Percentiles rank a stretch among this genome's conserved stretches.
Evolutionary conservation across 129 eudicot species (phyloP).

Genomic region (Flaveria bidentis): DNA sequence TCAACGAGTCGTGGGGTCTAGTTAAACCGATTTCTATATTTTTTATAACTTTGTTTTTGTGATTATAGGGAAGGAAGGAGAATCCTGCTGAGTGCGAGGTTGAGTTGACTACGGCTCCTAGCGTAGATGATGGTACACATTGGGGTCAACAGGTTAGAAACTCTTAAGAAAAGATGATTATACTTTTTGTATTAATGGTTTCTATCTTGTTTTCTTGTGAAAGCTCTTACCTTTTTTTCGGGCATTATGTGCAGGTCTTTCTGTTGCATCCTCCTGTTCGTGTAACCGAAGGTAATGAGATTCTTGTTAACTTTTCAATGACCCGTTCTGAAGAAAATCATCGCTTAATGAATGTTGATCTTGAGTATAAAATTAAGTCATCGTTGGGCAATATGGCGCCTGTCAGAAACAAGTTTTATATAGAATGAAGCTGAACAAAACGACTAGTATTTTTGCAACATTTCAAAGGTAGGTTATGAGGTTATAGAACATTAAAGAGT

Average conservation of each 20-base stretch:
- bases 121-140: slow-evolving; percentile 63
- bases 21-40: not conserved
- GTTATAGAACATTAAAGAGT: not conserved
- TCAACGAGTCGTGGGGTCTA: not conserved
- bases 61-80: slow-evolving; percentile 60
- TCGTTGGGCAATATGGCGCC: slow-evolving; percentile 59
- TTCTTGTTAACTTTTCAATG: slow-evolving; percentile 62
- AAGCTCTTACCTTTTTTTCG: not conserved
- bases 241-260: slow-evolving; percentile 37
- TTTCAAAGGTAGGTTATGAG: slow-evolving; percentile 20
- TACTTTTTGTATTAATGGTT: not conserved
- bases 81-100: slow-evolving; percentile 76
- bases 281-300: slow-evolving; percentile 47
- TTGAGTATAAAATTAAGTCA: slow-evolving; percentile 49
- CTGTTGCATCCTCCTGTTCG: slow-evolving; percentile 58
- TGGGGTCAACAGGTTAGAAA: slow-evolving; percentile 99
- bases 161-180: not conserved
- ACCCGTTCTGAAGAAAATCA: slow-evolving; percentile 84
- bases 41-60: not conserved
- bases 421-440: slow-evolving; percentile 52
- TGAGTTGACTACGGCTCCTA: slow-evolving; percentile 91
- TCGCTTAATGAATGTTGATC: slow-evolving; percentile 86
- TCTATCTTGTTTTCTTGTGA: too few species aligned
- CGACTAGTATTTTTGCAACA: not conserved
- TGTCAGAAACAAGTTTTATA: slow-evolving; percentile 61